phyloP scores from a whole-genome alignment of 1,284 basidiomycete species.

The Cutaneotrichosporon daszewskae region DNA sequence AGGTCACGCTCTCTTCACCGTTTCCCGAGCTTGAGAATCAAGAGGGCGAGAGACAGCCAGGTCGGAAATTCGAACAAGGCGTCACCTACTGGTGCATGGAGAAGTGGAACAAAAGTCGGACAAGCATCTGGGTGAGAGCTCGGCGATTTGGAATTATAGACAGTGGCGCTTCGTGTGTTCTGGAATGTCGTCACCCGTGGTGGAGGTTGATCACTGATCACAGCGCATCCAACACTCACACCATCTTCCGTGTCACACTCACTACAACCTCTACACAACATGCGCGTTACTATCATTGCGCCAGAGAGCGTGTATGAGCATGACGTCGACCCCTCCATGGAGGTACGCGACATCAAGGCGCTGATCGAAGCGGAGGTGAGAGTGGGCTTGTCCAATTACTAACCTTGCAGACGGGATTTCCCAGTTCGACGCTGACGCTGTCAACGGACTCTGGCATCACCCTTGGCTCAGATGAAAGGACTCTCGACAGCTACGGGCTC shows the following conservation, averaged over 20 bases:
- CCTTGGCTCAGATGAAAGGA: slow-evolving; percentile 25
- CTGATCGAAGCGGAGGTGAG: slow-evolving; percentile 82
- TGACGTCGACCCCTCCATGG: slow-evolving; percentile 81
- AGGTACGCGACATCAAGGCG: slow-evolving; percentile 80
- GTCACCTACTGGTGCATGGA: slow-evolving; percentile 37
- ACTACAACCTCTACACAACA: slow-evolving; percentile 41
- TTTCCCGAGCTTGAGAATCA: slow-evolving; percentile 9
- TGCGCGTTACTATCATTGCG: slow-evolving; percentile 75
- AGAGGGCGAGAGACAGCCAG: slow-evolving; percentile 38
- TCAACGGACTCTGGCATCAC: slow-evolving; percentile 38
- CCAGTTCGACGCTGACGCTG: slow-evolving; percentile 20
- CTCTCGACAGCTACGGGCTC: slow-evolving; percentile 38
- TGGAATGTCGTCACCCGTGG: too few relatives aligned
- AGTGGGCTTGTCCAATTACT: slow-evolving; percentile 1
- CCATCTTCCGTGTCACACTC: neutral
- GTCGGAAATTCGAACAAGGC: slow-evolving; percentile 21
- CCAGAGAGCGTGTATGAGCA: slow-evolving; percentile 67
- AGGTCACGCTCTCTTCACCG: slow-evolving; percentile 13
- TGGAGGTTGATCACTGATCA: slow-evolving; percentile 8
- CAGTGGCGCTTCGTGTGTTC: too few relatives aligned
- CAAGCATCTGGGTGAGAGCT: too few relatives aligned
- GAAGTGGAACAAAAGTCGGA: slow-evolving; percentile 7
- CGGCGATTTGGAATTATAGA: too few relatives aligned
- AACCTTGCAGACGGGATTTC: slow-evolving; percentile 27
- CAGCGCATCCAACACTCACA: neutral